Base-by-base conservation (phyloP, 192 early-diverging fungal species). In the Geranomyces variabilis region DNA sequence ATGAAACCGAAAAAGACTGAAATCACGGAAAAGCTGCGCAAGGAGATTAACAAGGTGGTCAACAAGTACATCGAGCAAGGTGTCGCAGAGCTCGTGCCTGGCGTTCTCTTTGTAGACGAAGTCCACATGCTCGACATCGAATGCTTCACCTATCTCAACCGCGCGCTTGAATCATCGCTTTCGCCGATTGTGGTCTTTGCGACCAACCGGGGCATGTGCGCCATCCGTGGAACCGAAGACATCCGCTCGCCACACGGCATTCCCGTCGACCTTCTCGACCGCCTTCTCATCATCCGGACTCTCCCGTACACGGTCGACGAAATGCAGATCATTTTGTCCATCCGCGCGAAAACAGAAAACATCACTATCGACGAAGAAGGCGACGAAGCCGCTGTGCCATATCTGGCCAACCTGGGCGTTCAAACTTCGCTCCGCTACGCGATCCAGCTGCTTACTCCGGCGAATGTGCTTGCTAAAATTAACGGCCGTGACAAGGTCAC, bases 101-200 rank as follows among this genome's bases (percentile, higher is more conserved):
- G 97, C 63, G 97, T 99, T 29, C 75, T 99, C 43, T 99, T 99
- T 68, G 93, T 99, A 73, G 97, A 99, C 80, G 97, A 99, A 82
- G 90, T 98, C 17, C 97, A 99, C 76, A 98, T 99, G 93, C 87
- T 99, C 26, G 97, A 99, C 81, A 96, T 99, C 75, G 97, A 99
- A 78, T 99, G 96, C 83, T 99, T 99, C 75, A 98, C 97, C 1
- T 99, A 97, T 74, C 84, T 99, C 64, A 99, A 98, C 85, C 93
- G 96, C 44, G 97, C 97, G 29, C 84, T 99, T 26, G 97, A 99
- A 79, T 96, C 94, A 0, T 87, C 92, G 34, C 86, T 99, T 33
- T 92, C 94, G 12, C 97, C 97, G 22, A 96, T 99, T 75, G 97
- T 99, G 15, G 91, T 99, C 55, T 91, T 99, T 80, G 97, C 97